Base-by-base conservation (phyloP, 768 basidiomycete species). In the Lactifluus pinguis region DNA sequence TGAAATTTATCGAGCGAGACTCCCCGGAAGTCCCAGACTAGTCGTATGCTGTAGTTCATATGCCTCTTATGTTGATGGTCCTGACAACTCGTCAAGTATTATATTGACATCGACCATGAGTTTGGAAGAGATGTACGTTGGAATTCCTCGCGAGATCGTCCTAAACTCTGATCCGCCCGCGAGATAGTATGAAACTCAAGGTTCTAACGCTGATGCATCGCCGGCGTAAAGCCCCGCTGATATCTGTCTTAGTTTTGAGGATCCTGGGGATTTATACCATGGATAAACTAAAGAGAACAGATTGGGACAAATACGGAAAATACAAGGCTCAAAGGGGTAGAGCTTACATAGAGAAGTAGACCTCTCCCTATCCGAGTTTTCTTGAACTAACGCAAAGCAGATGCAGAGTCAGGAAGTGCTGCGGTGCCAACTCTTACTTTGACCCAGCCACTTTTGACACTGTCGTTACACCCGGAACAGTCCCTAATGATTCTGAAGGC, bases 1-100 rank as follows among this genome's bases (percentile, higher is more conserved):
- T 8, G 62, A 63, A 6, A 60, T 65, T 14, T 65, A 53, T 11
- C 42, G 53, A 17, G 64, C 62, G 13, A 51, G 62, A 57, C 57
- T 65, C 11, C 64, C 64, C 0, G 64, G 64, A 6, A 58, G 49
- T 8, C 13, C 19, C 15, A 57, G 64, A 25, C 42, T 65, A 1
- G 62, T 65, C 2, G 64, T 65, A 36, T 42, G 64, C 48, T 21
- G n/a, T 6, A 7, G 2, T 32, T 17, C 36, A 10, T 8, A 15
- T 5, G 4, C 30, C 21, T 5, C 11, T 38, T 30, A 15, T 21
- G 17, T 25, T 36, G 15, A 34, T 1, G 19, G 19, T 42, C 49
- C n/a, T 65, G 47, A 52, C 30, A 21, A 6, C 21, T 45, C 44
- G 15, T 6, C 44, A n/a, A 65, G 64, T 65, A 65, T 39, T 47